These are phyloP conservation scores for Madurella mycetomatis DNA, from an alignment of 2,329 filamentous ascomycete genomes.

Conservation along the genomic window DNA sequence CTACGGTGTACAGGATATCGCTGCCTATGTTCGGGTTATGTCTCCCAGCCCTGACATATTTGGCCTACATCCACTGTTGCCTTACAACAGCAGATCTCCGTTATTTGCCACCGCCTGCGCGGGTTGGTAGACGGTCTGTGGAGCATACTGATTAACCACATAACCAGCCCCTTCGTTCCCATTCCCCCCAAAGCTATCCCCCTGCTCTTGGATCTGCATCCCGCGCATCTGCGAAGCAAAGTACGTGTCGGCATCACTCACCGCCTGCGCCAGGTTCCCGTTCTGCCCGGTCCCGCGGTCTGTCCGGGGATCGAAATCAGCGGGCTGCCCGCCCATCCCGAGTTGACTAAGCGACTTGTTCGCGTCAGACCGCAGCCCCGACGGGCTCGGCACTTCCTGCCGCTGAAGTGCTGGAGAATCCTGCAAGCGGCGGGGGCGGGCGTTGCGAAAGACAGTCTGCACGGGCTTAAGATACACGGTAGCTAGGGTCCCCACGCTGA, in stretches of 20 bases:
- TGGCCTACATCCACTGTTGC: not conserved
- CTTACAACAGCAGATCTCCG: conserved; percentile 62
- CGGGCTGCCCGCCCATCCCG: conserved; percentile 49
- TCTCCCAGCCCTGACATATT: not conserved
- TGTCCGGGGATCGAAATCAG: conserved; percentile 45
- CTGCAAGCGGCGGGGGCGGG: conserved; percentile 70
- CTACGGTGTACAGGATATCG: not conserved
- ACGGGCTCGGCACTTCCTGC: conserved; percentile 47
- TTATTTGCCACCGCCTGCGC: conserved; percentile 60
- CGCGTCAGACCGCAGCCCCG: conserved; percentile 40
- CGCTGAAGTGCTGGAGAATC: conserved; percentile 85
- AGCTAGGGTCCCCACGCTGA: conserved; percentile 91
- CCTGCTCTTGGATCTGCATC: conserved; percentile 61
- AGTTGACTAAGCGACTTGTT: conserved; percentile 60
- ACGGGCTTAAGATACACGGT: conserved; percentile 98
- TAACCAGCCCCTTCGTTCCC: conserved; percentile 48
- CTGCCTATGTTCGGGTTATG: not conserved
- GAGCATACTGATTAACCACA: conserved; percentile 78
- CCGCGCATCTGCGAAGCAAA: conserved; percentile 76
- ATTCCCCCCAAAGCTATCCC: conserved; percentile 61
- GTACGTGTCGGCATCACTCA: conserved; percentile 83
- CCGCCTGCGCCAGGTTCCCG: conserved; percentile 61
- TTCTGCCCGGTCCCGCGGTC: conserved; percentile 24
- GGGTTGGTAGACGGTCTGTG: conserved; percentile 70
- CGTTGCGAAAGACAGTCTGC: conserved; percentile 90